Evolutionary conservation across 2,329 filamentous ascomycete genomes (phyloP).

Genomic region (Fusarium oxysporum): DNA sequence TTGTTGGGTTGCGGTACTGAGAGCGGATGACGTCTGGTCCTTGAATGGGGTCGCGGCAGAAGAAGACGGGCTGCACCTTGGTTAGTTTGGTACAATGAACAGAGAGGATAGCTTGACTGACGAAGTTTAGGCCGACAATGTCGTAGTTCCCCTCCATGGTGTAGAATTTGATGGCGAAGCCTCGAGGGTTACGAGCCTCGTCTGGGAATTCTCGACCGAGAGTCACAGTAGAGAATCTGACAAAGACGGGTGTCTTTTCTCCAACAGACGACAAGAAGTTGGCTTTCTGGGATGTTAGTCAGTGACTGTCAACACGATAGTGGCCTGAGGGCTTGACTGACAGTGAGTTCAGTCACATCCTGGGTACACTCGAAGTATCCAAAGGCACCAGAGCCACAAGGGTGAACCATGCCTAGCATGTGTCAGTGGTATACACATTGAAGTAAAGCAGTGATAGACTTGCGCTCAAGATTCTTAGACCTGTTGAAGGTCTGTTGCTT

Average conservation of each 20-base stretch:
- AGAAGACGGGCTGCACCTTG: neutral
- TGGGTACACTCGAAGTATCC: slow-evolving; percentile 7
- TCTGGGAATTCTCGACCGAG: neutral
- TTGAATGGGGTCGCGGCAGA: slow-evolving; percentile 14
- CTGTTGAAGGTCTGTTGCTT: slow-evolving; percentile 17
- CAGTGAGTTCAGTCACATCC: slow-evolving; percentile 5
- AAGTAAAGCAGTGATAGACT: neutral
- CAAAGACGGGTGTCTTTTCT: slow-evolving; percentile 7
- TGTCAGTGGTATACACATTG: neutral
- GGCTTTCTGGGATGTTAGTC: neutral
- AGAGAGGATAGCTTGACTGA: neutral
- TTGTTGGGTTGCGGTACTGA: slow-evolving; percentile 1
- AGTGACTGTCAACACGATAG: neutral
- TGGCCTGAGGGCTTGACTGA: neutral
- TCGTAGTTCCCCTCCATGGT: slow-evolving; percentile 1
- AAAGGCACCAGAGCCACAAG: slow-evolving; percentile 12
- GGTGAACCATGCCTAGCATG: neutral
- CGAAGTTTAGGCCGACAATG: slow-evolving; percentile 1
- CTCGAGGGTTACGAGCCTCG: slow-evolving; percentile 7
- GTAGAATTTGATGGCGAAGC: slow-evolving; percentile 7
- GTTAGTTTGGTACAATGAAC: neutral
- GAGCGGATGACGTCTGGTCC: slow-evolving; percentile 14
- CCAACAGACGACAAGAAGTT: neutral
- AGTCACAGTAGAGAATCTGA: slow-evolving; percentile 8
- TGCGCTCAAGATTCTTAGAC: slow-evolving; percentile 10